These are phyloP conservation scores for Strobilomyces confusus DNA, from an alignment of 768 basidiomycete species.

Conservation along the genomic window DNA sequence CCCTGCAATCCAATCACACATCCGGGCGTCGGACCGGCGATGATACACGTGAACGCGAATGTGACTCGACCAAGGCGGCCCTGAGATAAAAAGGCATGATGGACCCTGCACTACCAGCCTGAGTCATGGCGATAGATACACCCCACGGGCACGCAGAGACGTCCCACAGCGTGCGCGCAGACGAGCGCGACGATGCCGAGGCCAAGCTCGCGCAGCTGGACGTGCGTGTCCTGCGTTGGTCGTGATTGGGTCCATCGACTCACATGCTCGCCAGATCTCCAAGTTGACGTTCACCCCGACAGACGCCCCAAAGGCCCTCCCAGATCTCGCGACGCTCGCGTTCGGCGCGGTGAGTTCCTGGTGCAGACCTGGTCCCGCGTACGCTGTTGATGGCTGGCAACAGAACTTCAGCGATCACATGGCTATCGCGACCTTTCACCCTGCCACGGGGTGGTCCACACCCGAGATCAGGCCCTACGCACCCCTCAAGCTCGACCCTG, in stretches of 20 bases:
- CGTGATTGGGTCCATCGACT: too few relatives aligned
- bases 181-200: background rate
- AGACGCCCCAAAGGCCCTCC: constrained; percentile 47
- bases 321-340: constrained; percentile 41
- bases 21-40: too few relatives aligned
- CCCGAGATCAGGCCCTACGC: constrained; percentile 74
- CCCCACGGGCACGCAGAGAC: background rate
- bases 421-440: constrained; percentile 63
- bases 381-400: background rate
- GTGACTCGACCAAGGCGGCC: background rate
- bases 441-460: constrained; percentile 59
- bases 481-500: constrained; percentile 55
- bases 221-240: constrained; percentile 7
- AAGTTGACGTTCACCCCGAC: constrained; percentile 48
- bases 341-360: constrained; percentile 51
- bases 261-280: constrained; percentile 13
- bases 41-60: too few relatives aligned
- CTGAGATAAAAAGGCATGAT: background rate
- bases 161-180: background rate
- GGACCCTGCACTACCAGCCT: background rate
- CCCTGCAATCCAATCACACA: too few relatives aligned
- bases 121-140: constrained; percentile 4
- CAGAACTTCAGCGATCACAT: constrained; percentile 61
- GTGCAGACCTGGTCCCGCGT: too few relatives aligned
- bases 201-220: constrained; percentile 10